Evolutionary conservation across 2,329 filamentous ascomycete genomes (phyloP), one percentile per base, ranked within the genome.

Genomic region (Penicillium sp.): DNA sequence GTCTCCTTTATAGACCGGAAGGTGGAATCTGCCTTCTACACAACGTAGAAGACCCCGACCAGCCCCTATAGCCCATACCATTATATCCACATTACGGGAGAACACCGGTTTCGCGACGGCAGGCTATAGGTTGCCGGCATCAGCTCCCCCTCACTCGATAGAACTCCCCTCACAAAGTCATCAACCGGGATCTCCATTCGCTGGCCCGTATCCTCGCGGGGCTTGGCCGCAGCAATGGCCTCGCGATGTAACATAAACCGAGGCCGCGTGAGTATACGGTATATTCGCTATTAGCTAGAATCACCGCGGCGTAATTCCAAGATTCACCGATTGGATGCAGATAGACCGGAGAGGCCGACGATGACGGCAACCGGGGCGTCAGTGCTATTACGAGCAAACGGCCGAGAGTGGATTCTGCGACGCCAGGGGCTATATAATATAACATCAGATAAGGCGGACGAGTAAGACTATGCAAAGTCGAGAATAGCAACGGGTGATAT

Each of bases 221-320:
- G 40, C 49, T 46, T 56, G 3, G 25, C 37, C 47, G 42, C 14
- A 51, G 43, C 46, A 8, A 5, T 27, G 4, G 8, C 26, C 26
- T 27, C 26, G 8, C 8, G 26, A 27, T 27, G 31, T 31, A 47
- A 45, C 18, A 52, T 56, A 29, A 49, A 45, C 37, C n/a, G 31
- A 31, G 25, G 43, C 29, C 6, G 26, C 45, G 48, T 20, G 44
- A 40, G 33, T 44, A 14, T 55, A 33, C 49, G 49, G 51, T 42
- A 53, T 59, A 53, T 59, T 55, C 45, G 54, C 57, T 49, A 57
- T 60, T 57, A 29, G 57, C 52, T 45, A 29, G 50, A 1, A 57
- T 57, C 4, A 54, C 49, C 26, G 46, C 27, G 11, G 26, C 47
- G 12, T 53, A 22, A 23, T 43, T 35, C 51, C 52, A 37, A 52